These are phyloP conservation scores for Carex myosuroides DNA, from an alignment of 176 grass and related monocot species.

Conservation along the genomic window DNA sequence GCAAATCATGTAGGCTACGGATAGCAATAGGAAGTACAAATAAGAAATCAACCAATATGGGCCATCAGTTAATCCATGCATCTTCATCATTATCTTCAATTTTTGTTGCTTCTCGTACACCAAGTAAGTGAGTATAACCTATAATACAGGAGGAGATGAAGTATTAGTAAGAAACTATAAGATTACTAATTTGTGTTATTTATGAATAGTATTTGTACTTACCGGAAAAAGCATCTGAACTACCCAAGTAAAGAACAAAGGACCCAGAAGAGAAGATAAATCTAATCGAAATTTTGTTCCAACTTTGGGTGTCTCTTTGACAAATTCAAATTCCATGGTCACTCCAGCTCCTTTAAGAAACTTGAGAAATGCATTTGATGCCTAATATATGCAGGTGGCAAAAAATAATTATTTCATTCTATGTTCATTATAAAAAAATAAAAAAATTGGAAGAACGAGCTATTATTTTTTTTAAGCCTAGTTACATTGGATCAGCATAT, in stretches of 20 bases:
- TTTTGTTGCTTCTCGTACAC: constrained; percentile 32
- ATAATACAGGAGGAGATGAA: background rate
- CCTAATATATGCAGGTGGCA: constrained; percentile 35
- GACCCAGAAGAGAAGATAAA: constrained; percentile 73
- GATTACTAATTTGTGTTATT: background rate
- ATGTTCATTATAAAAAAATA: background rate
- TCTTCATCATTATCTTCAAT: constrained; percentile 33
- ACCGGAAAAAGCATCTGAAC: constrained; percentile 79
- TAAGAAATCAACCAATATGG: constrained; percentile 31
- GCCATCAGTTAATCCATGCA: constrained; percentile 28
- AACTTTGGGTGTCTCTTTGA: constrained; percentile 95
- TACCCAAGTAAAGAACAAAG: constrained; percentile 95
- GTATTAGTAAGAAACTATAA: background rate
- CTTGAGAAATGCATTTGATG: constrained; percentile 65
- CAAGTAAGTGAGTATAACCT: constrained; percentile 25
- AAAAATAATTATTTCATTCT: background rate
- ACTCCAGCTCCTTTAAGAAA: constrained; percentile 53
- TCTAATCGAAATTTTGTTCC: constrained; percentile 58
- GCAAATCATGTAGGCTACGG: constrained; percentile 50
- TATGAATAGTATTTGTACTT: constrained; percentile 33
- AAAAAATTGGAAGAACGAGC: background rate
- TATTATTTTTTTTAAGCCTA: background rate
- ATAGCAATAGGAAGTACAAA: constrained; percentile 35
- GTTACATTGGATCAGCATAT: background rate
- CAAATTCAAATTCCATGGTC: constrained; percentile 52